Evolutionary conservation across 495 filamentous ascomycete species (phyloP).

Genomic region (Pseudevernia furfuracea): DNA sequence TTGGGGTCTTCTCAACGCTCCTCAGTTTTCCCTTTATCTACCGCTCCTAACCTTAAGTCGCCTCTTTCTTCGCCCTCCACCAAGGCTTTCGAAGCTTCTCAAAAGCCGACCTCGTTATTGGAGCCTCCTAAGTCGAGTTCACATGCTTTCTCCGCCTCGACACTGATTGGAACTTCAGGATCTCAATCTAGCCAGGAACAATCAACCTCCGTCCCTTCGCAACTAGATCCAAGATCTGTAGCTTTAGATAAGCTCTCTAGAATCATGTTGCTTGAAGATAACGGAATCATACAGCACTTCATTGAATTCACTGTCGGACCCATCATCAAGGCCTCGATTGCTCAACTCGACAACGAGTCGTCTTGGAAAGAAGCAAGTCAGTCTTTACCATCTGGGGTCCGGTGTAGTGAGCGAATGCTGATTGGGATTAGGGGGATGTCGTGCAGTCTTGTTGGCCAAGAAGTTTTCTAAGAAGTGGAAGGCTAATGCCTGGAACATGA

Average conservation of each 20-base stretch:
- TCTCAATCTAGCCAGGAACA: background rate
- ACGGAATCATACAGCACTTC: constrained; percentile 27
- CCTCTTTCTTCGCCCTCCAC: background rate
- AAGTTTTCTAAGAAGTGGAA: constrained; percentile 25
- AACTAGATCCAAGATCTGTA: constrained; percentile 5
- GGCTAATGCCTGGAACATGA: constrained; percentile 23
- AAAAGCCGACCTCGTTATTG: background rate
- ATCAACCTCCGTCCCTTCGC: background rate
- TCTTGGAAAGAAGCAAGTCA: constrained; percentile 27
- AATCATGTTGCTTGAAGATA: constrained; percentile 21
- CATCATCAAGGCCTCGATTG: constrained; percentile 19
- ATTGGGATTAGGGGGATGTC: constrained; percentile 24
- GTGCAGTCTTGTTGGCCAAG: constrained; percentile 19
- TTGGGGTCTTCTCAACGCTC: background rate
- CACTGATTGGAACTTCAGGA: background rate
- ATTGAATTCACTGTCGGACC: constrained; percentile 24
- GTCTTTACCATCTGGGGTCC: constrained; percentile 7
- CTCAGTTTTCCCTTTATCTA: background rate
- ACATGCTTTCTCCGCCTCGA: background rate
- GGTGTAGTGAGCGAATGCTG: constrained; percentile 14
- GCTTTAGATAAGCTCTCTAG: constrained; percentile 19
- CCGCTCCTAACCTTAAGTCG: background rate
- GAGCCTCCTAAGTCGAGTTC: background rate
- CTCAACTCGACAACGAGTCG: constrained; percentile 23
- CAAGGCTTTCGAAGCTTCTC: background rate